phyloP scores from a whole-genome alignment of 306 rosid species.

The Astragalus membranaceus region DNA sequence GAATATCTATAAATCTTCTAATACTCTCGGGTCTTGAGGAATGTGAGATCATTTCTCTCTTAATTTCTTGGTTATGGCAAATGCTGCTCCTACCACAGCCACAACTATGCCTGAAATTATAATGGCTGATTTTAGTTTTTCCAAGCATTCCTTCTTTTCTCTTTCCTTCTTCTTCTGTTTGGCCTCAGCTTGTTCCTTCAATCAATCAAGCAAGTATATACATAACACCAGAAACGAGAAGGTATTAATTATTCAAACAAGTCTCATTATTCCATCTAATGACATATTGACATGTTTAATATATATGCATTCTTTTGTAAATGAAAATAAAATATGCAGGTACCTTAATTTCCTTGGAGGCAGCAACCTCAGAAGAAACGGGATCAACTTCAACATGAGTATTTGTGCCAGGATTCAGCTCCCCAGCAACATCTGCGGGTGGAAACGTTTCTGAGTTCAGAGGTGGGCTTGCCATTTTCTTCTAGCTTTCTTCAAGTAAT shows the following conservation, averaged over 20 bases:
- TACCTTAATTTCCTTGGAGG: slow-evolving; percentile 46
- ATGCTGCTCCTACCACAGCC: slow-evolving; percentile 47
- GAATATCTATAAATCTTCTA: slow-evolving; percentile 15
- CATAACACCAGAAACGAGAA: not conserved
- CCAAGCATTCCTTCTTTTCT: slow-evolving; percentile 30
- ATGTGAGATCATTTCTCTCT: slow-evolving; percentile 41
- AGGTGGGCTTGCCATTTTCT: slow-evolving; percentile 39
- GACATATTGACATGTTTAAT: not conserved
- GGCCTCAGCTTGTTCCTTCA: slow-evolving; percentile 36
- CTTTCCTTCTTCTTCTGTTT: slow-evolving; percentile 21
- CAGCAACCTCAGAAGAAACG: slow-evolving; percentile 36
- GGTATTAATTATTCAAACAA: not conserved
- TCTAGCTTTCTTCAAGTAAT: not conserved
- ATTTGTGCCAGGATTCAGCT: slow-evolving; percentile 27
- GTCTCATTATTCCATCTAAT: not conserved
- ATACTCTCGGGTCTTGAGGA: not conserved
- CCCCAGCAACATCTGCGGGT: slow-evolving; percentile 28
- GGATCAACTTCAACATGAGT: slow-evolving; percentile 38
- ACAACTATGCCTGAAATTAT: slow-evolving; percentile 49
- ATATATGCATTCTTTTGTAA: not conserved
- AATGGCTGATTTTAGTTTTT: slow-evolving; percentile 44
- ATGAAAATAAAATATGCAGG: not conserved
- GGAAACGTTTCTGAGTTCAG: slow-evolving; percentile 40
- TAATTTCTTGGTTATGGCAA: slow-evolving; percentile 51
- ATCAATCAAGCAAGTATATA: not conserved